These are phyloP conservation scores for Guillardia theta DNA, from an alignment of 78 protist species.

Conservation along the genomic window DNA sequence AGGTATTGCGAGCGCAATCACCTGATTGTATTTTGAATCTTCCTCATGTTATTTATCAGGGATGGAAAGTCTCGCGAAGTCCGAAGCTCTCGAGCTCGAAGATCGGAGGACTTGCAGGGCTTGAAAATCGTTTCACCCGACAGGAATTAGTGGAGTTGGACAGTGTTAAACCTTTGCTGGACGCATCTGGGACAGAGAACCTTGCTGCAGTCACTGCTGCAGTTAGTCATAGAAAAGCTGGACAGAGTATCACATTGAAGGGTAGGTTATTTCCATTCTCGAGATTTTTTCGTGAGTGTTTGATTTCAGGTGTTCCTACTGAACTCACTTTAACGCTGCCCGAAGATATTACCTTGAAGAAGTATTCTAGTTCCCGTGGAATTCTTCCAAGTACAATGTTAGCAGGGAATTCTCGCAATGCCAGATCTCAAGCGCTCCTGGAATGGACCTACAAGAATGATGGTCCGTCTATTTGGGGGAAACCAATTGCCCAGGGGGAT, in stretches of 20 bases:
- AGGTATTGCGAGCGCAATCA: no score
- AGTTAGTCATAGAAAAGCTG: background rate
- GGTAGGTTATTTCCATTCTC: no score
- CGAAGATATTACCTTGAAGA: background rate
- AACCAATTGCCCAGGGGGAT: background rate
- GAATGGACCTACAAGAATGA: background rate
- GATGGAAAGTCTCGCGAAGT: no score
- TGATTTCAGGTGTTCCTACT: background rate
- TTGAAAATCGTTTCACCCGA: no score
- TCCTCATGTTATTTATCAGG: no score
- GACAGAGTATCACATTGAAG: background rate
- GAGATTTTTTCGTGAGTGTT: no score
- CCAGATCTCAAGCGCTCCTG: background rate
- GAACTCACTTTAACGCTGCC: background rate
- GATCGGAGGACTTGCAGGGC: no score
- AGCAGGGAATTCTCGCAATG: background rate
- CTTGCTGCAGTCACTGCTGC: background rate
- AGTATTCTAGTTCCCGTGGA: background rate
- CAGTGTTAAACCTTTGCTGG: background rate
- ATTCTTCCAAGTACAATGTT: background rate
- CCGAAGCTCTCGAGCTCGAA: no score
- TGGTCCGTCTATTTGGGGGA: background rate
- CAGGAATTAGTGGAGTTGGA: no score
- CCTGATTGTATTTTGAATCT: no score
- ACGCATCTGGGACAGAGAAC: background rate